A percentile compares a stretch with the other conserved stretches of the same genome.
Conservation (phyloP, 169 alveolate genomes). For the Cryptosporidium andersoni region DNA sequence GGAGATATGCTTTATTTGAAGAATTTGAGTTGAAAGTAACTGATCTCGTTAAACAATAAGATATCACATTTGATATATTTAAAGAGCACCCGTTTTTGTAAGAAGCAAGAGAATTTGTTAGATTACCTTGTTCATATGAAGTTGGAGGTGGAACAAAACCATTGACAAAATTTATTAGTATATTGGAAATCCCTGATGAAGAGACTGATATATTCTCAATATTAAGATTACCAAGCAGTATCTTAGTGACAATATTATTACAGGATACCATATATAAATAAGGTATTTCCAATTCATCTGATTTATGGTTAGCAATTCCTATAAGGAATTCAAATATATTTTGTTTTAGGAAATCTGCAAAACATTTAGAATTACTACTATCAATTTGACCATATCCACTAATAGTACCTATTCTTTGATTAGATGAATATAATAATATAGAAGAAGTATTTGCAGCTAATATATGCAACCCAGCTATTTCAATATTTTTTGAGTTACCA, state of each 20-base stretch:
- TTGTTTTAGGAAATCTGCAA: neutral
- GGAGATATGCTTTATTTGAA: neutral
- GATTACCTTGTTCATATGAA: neutral
- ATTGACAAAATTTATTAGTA: slow-evolving; percentile 17
- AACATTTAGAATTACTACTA: neutral
- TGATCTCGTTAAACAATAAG: slow-evolving; percentile 47
- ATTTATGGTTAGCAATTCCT: slow-evolving; percentile 37
- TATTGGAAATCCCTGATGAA: neutral
- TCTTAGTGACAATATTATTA: slow-evolving; percentile 10
- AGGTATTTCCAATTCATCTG: slow-evolving; percentile 11
- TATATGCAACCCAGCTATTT: slow-evolving; percentile 6
- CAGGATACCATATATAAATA: slow-evolving; percentile 27
- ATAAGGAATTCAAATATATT: slow-evolving; percentile 15
- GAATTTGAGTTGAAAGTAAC: neutral
- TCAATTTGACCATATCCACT: slow-evolving; percentile 7
- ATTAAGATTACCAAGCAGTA: slow-evolving; percentile 35
- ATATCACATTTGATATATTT: neutral
- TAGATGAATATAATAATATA: slow-evolving; percentile 18
- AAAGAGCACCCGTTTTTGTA: slow-evolving; percentile 24
- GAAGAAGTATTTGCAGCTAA: slow-evolving; percentile 56
- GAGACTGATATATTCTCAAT: slow-evolving; percentile 16
- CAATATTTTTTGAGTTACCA: slow-evolving; percentile 16
- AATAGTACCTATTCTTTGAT: slow-evolving; percentile 44
- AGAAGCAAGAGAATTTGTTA: neutral
- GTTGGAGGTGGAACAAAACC: slow-evolving; percentile 26